Conservation (phyloP, 2,329 filamentous ascomycete species). For the Ascochyta fabae region DNA sequence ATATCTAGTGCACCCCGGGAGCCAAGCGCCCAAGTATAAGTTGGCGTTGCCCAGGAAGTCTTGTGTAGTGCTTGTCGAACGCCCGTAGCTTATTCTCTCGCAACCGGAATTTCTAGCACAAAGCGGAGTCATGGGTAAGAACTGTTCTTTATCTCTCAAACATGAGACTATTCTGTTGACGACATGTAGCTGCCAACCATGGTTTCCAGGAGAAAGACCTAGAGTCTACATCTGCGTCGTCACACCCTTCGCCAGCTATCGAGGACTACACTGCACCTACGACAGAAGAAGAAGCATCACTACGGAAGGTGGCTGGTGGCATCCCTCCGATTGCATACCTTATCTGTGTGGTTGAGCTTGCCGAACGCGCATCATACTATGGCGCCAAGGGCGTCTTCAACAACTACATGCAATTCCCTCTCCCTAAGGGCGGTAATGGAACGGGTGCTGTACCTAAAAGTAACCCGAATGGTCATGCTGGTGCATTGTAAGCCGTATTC, state of each 20-base stretch:
- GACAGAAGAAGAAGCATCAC: constrained; percentile 53
- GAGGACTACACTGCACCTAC: constrained; percentile 46
- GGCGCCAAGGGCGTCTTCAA: constrained; percentile 62
- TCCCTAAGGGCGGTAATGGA: constrained; percentile 55
- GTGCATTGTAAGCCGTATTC: constrained; percentile 54
- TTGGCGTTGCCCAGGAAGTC: constrained; percentile 10
- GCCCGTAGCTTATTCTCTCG: not conserved
- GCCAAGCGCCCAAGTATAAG: constrained; percentile 11
- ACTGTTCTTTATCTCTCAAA: too few species aligned
- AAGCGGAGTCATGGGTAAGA: constrained; percentile 3
- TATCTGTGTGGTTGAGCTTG: constrained; percentile 66
- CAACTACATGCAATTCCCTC: constrained; percentile 67
- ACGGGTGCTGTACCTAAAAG: constrained; percentile 42
- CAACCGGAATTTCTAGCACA: not conserved
- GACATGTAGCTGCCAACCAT: not conserved
- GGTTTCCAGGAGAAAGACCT: constrained; percentile 4
- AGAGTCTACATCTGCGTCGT: constrained; percentile 5
- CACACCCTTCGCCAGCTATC: constrained; percentile 2
- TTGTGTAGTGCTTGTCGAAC: constrained; percentile 12
- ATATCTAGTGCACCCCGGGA: not conserved
- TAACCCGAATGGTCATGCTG: constrained; percentile 51
- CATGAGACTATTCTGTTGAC: not conserved
- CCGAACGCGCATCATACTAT: constrained; percentile 67
- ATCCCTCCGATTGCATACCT: constrained; percentile 62
- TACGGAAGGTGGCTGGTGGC: constrained; percentile 59